A percentile compares a stretch with the other conserved stretches of the same genome.
These are phyloP conservation scores for Phalaenopsis equestris DNA, from an alignment of 106 monocot species.

Conservation along the genomic window DNA sequence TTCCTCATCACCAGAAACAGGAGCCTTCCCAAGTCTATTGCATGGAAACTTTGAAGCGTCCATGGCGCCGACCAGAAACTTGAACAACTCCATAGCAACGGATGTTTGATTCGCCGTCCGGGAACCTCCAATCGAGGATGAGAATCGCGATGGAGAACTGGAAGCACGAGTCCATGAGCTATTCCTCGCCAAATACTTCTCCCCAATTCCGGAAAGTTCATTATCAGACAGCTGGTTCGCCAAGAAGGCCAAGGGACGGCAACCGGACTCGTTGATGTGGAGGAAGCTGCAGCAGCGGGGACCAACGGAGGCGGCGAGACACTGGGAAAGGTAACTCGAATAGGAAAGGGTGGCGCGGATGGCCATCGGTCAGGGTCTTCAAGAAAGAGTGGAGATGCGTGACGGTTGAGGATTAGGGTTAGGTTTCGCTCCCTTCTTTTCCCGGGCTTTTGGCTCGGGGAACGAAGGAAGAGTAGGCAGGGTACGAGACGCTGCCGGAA, in stretches of 20 bases:
- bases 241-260: constrained; percentile 29
- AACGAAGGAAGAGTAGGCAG: neutral
- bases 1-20: neutral
- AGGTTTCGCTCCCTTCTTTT: neutral
- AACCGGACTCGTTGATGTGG: constrained; percentile 23
- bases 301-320: constrained; percentile 40
- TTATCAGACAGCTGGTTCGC: neutral
- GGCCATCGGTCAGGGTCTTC: constrained; percentile 37
- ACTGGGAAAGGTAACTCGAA: constrained; percentile 65
- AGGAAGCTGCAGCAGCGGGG: constrained; percentile 29
- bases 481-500: too few relatives aligned
- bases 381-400: constrained; percentile 5
- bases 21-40: neutral
- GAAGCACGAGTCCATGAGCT: neutral
- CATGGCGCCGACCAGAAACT: neutral
- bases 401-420: neutral
- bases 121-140: neutral
- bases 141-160: neutral
- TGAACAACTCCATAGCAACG: neutral
- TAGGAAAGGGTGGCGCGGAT: constrained; percentile 61
- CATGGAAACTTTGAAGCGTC: neutral
- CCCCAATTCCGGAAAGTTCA: constrained; percentile 8
- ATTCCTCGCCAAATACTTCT: neutral
- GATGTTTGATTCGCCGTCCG: neutral
- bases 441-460: neutral